Percentiles rank a stretch among this genome's conserved stretches.
These are phyloP conservation scores for Fusarium metavorans DNA, from an alignment of 2,329 filamentous ascomycete species.

Conservation along the genomic window DNA sequence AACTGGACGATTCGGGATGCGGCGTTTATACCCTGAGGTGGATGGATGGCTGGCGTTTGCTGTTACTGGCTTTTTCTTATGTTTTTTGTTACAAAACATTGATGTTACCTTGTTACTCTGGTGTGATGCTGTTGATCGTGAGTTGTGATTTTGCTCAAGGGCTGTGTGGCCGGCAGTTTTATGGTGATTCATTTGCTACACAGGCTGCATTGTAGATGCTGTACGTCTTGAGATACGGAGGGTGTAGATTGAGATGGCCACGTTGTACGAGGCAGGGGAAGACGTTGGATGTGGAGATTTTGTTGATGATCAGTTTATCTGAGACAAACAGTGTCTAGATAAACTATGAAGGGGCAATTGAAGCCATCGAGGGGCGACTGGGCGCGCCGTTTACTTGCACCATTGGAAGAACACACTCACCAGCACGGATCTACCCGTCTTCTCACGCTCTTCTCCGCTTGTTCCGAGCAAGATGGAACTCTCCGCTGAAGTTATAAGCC, in stretches of 20 bases:
- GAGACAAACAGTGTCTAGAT: neutral
- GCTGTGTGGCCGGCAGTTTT: neutral
- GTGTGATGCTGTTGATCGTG: neutral
- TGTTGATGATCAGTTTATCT: neutral
- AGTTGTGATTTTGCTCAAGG: neutral
- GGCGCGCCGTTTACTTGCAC: neutral
- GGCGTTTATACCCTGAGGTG: conserved; percentile 24
- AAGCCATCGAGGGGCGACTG: neutral
- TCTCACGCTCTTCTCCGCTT: neutral
- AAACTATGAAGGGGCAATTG: neutral
- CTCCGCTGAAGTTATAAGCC: neutral
- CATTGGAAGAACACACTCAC: neutral
- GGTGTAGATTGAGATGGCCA: neutral
- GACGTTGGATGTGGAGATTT: neutral
- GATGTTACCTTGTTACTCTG: neutral
- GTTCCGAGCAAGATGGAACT: neutral
- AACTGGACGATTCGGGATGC: neutral
- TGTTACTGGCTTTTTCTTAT: neutral
- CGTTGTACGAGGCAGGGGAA: neutral
- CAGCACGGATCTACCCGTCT: neutral
- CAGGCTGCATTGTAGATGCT: neutral
- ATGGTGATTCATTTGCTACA: neutral
- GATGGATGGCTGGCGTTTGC: neutral
- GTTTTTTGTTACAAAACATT: neutral
- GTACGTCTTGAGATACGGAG: neutral